Conservation (phyloP, 768 basidiomycete genomes). For the Amylocystis lapponica region DNA sequence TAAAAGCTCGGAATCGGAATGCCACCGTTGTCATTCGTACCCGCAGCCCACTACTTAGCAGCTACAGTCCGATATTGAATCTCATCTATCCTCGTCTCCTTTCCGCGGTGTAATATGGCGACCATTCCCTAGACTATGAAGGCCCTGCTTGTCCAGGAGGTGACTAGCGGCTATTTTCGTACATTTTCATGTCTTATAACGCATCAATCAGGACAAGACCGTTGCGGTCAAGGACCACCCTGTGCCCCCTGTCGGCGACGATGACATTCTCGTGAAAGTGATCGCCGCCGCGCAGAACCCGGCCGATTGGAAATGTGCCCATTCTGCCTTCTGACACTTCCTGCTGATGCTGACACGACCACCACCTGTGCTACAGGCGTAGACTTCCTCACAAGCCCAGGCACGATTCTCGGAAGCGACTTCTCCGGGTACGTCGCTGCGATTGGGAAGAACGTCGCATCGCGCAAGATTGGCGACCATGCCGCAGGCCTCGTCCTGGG, state of each 20-base stretch:
- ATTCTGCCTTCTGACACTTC: neutral
- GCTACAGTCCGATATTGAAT: too few relatives aligned
- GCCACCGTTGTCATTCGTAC: too few relatives aligned
- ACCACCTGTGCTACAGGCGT: conserved; percentile 4
- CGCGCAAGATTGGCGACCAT: conserved; percentile 16
- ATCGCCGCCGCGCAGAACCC: conserved; percentile 9
- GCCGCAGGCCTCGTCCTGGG: conserved; percentile 20
- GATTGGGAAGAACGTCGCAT: conserved; percentile 14
- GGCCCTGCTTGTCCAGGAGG: conserved; percentile 16
- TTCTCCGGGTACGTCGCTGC: conserved; percentile 18
- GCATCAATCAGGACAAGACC: conserved; percentile 1
- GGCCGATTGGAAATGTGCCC: conserved; percentile 9
- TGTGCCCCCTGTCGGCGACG: conserved; percentile 7
- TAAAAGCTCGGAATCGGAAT: too few relatives aligned
- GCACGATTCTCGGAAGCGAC: conserved; percentile 18
- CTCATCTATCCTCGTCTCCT: too few relatives aligned
- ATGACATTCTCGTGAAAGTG: conserved; percentile 12
- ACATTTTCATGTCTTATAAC: neutral
- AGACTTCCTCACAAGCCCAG: conserved; percentile 3
- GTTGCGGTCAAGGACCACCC: conserved; percentile 6
- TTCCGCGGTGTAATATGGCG: too few relatives aligned
- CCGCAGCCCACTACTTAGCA: too few relatives aligned
- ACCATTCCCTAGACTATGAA: conserved; percentile 20
- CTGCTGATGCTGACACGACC: neutral
- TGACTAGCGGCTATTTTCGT: neutral